Base-by-base conservation (phyloP, 108 stramenopile genomes). In the Skeletonema costatum region DNA sequence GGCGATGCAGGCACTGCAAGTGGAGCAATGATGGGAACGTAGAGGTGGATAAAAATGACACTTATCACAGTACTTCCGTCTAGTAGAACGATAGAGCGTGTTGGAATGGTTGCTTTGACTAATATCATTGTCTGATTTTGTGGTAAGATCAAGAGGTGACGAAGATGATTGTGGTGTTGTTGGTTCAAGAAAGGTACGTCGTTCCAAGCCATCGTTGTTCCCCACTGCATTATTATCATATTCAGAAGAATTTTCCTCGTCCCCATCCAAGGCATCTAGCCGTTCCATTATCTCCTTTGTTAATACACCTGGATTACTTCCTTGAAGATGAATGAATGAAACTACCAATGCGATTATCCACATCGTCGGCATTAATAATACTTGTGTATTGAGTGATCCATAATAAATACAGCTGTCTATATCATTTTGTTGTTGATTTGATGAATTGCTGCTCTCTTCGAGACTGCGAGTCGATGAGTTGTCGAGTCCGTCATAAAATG, bases 11-110 rank as follows among this genome's bases (percentile, higher is more conserved):
- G 50, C 58, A 56, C 91, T 74, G 73, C 93, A 95, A 38, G 71
- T 70, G 21, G 82, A 77, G 84, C 96, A 97, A 65, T 94, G 94
- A 76, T 96, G 94, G 9, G 91, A 79, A 14, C 96, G 93, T n/a
- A 96, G 68, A 12, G 93, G 95, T n/a, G 91, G 92, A 51, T 64
- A 63, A 59, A 87, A 71, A 25, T 74, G 29, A 70, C 91, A 89
- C 14, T 76, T 50, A 32, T 51, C 35, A 41, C 89, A 87, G 60
- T 58, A 68, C 71, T 89, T 89, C 29, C 93, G 64, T 29, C 87
- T 72, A 14, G 74, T 82, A 36, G 32, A 48, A 38, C 68, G 82
- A 64, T 41, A 79, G 7, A 82, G 53, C 35, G 32, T 32, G 50
- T 74, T 64, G 66, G 48, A 44, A 48, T 14, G 33, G 38, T 4